These are phyloP conservation scores for Globisporangium okanoganense DNA, from an alignment of 352 stramenopile species.

Conservation along the genomic window DNA sequence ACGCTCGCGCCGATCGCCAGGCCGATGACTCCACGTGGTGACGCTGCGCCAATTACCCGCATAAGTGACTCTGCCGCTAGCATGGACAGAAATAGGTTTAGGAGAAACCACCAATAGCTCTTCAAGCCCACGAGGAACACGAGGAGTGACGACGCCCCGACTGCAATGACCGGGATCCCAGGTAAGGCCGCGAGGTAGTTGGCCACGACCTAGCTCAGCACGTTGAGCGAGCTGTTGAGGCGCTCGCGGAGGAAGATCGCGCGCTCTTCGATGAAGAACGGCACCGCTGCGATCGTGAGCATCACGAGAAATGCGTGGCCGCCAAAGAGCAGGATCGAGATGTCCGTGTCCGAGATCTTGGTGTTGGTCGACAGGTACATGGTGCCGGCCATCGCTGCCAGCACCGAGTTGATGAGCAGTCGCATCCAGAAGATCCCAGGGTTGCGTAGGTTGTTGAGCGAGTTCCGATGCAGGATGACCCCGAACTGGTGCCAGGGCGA, in stretches of 20 bases:
- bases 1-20: conserved; percentile 74
- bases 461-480: conserved; percentile 49
- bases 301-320: conserved; percentile 89
- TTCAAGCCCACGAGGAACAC: conserved; percentile 48
- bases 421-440: conserved; percentile 73
- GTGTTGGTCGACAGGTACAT: conserved; percentile 60
- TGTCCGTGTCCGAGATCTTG: conserved; percentile 24
- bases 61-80: conserved; percentile 77
- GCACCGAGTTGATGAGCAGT: conserved; percentile 75
- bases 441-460: conserved; percentile 62
- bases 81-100: conserved; percentile 75
- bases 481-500: conserved; percentile 49
- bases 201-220: conserved; percentile 68
- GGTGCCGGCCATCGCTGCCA: conserved; percentile 65
- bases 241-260: conserved; percentile 82
- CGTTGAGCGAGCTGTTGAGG: conserved; percentile 66
- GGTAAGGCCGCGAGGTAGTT: conserved; percentile 53
- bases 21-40: conserved; percentile 84
- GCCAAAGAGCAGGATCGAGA: conserved; percentile 82
- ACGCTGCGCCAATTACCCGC: conserved; percentile 68
- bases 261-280: conserved; percentile 80
- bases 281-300: conserved; percentile 86
- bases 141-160: conserved; percentile 46
- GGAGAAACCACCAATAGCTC: conserved; percentile 50
- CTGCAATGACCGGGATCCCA: conserved; percentile 51